Evolutionary conservation across 441 rosid genomes (phyloP), one percentile per base, ranked within the genome.

Genomic region (Euphorbia schlechtendalii): DNA sequence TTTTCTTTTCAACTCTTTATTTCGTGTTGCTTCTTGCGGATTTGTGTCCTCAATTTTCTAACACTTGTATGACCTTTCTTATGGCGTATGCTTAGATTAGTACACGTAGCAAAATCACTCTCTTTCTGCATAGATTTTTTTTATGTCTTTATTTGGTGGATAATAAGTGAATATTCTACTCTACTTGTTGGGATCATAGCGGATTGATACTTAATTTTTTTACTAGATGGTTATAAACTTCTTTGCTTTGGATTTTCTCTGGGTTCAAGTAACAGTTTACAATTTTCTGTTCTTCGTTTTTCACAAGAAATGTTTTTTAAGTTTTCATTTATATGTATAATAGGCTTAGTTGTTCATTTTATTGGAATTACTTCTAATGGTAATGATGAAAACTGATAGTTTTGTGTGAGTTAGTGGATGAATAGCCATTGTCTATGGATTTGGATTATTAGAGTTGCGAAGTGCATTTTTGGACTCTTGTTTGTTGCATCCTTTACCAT

Each of bases 401-500:
- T 34, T 34, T 34, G 40, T 34, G 40, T 34, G 3, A 34, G 6
- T 34, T 34, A 3, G 40, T 34, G 40, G 40, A 27, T 34, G 40
- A 34, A 34, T 34, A 5, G 10, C 10, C 40, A 34, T 5, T 34
- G 40, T 38, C 15, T 15, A 0, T 17, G 55, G 69, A 40, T 65
- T 28, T 24, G 38, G 49, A 59, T 18, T 8, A 13, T n/a, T 20
- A 46, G 20, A 34, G 40, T 34, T 25, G 36, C 49, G 30, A 27
- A 27, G 11, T 54, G 52, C 27, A 25, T 27, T 51, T 52, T 30
- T 68, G 18, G 32, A n/a, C 21, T 20, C 3, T 56, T 8, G 65
- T 21, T 57, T 75, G 69, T 45, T 75, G 24, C 60, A 54, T 78
- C 79, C 86, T 81, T 89, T 56, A 81, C 88, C 67, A 68, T 24